Evolutionary conservation across 345 rosid genomes (phyloP).

Genomic region (Euphorbia tirucalli): DNA sequence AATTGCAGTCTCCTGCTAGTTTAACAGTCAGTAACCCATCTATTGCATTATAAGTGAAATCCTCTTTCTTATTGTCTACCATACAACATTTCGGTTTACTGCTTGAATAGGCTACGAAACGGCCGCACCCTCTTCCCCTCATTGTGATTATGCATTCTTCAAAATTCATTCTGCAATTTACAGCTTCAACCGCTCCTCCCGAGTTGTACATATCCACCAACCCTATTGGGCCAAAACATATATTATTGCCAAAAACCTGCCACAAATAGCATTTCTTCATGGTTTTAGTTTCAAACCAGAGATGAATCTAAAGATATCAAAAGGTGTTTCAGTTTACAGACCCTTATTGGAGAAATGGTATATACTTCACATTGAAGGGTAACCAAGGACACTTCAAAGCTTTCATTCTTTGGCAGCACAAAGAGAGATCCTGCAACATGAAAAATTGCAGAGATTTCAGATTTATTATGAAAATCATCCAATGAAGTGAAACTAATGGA

Average conservation of each 20-base stretch:
- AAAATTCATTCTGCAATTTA: constrained; percentile 23
- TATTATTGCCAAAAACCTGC: constrained; percentile 39
- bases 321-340: constrained; percentile 18
- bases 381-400: constrained; percentile 34
- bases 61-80: constrained; percentile 45
- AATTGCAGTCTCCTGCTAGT: constrained; percentile 30
- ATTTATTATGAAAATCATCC: constrained; percentile 4
- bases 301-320: neutral
- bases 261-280: neutral
- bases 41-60: constrained; percentile 38
- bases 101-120: constrained; percentile 55
- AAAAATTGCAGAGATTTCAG: neutral
- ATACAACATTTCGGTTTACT: constrained; percentile 42
- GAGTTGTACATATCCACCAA: constrained; percentile 55
- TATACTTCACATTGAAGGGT: constrained; percentile 48
- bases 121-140: constrained; percentile 45
- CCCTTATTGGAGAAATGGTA: constrained; percentile 51
- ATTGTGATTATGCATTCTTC: constrained; percentile 26
- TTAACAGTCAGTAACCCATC: constrained; percentile 47
- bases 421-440: constrained; percentile 34
- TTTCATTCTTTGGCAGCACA: constrained; percentile 38
- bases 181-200: constrained; percentile 57
- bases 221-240: constrained; percentile 46
- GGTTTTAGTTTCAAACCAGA: neutral
- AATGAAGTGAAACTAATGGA: neutral